Evolutionary conservation across 805 yeast genomes (phyloP).

Genomic region (Candida pseudoglaebosa): DNA sequence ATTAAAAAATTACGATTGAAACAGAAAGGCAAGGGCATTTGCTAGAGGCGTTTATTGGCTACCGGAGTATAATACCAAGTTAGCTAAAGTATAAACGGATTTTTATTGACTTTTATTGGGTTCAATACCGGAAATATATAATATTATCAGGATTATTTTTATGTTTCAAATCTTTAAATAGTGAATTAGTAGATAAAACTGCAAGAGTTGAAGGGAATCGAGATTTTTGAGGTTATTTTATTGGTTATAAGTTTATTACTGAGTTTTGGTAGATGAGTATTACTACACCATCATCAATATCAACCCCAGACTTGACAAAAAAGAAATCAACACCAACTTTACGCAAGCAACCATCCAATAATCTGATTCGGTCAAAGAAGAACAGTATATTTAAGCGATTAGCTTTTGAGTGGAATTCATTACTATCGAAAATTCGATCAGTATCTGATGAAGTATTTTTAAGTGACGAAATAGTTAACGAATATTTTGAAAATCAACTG

Average conservation of each 20-base stretch:
- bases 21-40: no score
- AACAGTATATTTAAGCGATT: slow-evolving; percentile 31
- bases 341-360: slow-evolving; percentile 5
- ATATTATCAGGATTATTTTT: no score
- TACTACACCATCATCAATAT: slow-evolving; percentile 9
- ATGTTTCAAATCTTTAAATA: no score
- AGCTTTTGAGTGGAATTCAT: slow-evolving; percentile 35
- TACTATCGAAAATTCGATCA: slow-evolving; percentile 29
- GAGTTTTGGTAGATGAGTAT: not conserved
- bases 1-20: no score
- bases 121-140: no score
- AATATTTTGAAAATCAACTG: slow-evolving; percentile 43
- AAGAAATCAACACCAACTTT: slow-evolving; percentile 6
- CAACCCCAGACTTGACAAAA: slow-evolving; percentile 3
- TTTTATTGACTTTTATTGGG: no score
- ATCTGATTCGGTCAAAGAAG: not conserved
- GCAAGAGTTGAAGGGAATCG: no score
- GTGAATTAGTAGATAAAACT: no score
- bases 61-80: no score
- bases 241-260: not conserved
- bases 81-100: no score
- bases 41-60: no score
- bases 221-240: no score
- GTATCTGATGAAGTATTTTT: slow-evolving; percentile 48
- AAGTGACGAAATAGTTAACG: slow-evolving; percentile 48